These are phyloP conservation scores for Aphanomyces astaci DNA, from an alignment of 352 stramenopile genomes.

Conservation along the genomic window DNA sequence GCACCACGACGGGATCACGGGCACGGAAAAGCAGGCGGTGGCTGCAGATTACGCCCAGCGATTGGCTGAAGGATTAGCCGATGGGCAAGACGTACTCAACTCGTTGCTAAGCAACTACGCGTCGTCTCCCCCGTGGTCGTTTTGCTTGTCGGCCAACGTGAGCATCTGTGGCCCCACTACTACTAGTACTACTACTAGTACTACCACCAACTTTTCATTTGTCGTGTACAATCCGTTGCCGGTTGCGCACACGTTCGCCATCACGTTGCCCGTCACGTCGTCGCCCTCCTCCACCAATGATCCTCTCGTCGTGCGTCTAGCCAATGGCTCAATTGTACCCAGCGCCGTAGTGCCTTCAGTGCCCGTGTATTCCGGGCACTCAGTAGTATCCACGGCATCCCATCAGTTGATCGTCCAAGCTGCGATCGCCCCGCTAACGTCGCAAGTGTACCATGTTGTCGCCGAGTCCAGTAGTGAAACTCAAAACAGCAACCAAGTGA, in stretches of 20 bases:
- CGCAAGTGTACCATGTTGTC: slow-evolving; percentile 25
- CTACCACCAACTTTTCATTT: slow-evolving; percentile 18
- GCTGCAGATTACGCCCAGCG: slow-evolving; percentile 92
- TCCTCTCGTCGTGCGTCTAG: no score
- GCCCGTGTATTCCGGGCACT: slow-evolving; percentile 28
- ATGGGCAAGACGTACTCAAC: no score
- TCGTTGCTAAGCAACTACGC: no score
- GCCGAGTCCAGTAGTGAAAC: no score
- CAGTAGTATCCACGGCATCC: slow-evolving; percentile 26
- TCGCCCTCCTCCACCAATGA: no score
- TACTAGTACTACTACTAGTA: slow-evolving; percentile 48
- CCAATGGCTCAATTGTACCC: slow-evolving; percentile 32
- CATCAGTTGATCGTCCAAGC: slow-evolving; percentile 62
- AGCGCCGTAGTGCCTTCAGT: slow-evolving; percentile 47
- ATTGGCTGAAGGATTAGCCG: slow-evolving; percentile 76
- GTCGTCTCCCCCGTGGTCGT: no score
- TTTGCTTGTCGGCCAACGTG: slow-evolving; percentile 83
- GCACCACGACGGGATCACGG: slow-evolving; percentile 94
- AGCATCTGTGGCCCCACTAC: slow-evolving; percentile 85
- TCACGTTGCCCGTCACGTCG: slow-evolving; percentile 46
- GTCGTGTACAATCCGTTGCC: slow-evolving; percentile 63
- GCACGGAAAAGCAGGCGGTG: slow-evolving; percentile 94
- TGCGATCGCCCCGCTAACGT: slow-evolving; percentile 49
- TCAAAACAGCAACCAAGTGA: no score
- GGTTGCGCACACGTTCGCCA: slow-evolving; percentile 44